phyloP scores from a whole-genome alignment of 768 basidiomycete genomes.

The Tephrocybe sp. region DNA sequence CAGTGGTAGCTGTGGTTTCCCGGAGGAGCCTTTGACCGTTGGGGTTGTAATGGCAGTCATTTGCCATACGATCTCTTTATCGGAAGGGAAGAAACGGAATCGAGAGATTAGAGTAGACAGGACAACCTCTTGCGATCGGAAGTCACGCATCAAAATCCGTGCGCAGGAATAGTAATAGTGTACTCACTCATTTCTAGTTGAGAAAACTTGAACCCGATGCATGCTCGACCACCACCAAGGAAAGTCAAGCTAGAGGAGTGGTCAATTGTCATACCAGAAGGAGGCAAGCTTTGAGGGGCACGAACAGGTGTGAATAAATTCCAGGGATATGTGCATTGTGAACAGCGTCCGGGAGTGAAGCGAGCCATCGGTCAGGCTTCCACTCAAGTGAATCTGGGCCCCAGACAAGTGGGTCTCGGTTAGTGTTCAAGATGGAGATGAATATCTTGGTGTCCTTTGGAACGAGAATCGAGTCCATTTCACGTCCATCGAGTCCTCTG shows the following conservation, averaged over 20 bases:
- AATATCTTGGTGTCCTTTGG: slow-evolving; percentile 21
- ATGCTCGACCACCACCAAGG: slow-evolving; percentile 29
- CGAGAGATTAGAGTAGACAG: slow-evolving; percentile 9
- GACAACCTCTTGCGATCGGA: slow-evolving; percentile 7
- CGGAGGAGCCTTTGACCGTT: slow-evolving; percentile 4
- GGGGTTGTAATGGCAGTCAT: slow-evolving; percentile 6
- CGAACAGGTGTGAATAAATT: slow-evolving; percentile 21
- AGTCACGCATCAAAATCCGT: background rate
- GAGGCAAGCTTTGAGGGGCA: background rate
- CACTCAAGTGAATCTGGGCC: slow-evolving; percentile 36
- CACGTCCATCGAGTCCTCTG: slow-evolving; percentile 24
- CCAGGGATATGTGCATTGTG: slow-evolving; percentile 26
- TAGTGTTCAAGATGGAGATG: slow-evolving; percentile 27
- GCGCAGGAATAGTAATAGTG: background rate
- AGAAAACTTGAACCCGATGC: slow-evolving; percentile 40
- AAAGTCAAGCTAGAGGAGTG: slow-evolving; percentile 29
- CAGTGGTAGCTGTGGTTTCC: slow-evolving; percentile 7
- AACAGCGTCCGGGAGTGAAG: slow-evolving; percentile 26
- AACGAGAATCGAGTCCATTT: slow-evolving; percentile 19
- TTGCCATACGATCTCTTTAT: slow-evolving; percentile 16
- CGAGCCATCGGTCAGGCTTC: slow-evolving; percentile 41
- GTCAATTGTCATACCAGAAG: background rate
- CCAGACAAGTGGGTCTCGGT: slow-evolving; percentile 32
- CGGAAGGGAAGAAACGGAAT: slow-evolving; percentile 13
- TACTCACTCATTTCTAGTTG: slow-evolving; percentile 38